phyloP scores from a whole-genome alignment of 208 protist species.

The Trypanosoma theileri region DNA sequence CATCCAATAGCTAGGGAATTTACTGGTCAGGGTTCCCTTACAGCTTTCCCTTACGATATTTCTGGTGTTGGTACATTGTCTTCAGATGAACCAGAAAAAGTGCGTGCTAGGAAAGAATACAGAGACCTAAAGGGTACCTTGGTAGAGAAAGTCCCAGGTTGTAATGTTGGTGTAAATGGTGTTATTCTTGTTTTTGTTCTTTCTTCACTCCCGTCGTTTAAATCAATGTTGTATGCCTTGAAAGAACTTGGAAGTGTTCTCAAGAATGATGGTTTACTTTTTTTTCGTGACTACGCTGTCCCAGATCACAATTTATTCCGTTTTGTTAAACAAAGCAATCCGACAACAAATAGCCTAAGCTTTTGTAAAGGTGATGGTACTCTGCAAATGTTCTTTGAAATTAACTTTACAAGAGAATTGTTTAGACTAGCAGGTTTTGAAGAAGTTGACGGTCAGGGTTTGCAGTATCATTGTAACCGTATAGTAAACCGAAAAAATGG shows the following conservation, averaged over 20 bases:
- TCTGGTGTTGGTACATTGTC: neutral
- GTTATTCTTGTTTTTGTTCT: slow-evolving; percentile 85
- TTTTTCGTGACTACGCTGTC: slow-evolving; percentile 80
- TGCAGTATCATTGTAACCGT: slow-evolving; percentile 80
- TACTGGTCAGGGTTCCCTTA: slow-evolving; percentile 20
- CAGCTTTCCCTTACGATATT: slow-evolving; percentile 49
- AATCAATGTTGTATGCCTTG: slow-evolving; percentile 60
- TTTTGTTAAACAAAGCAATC: slow-evolving; percentile 52
- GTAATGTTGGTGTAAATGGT: slow-evolving; percentile 32
- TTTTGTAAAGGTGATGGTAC: slow-evolving; percentile 79
- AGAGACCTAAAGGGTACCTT: slow-evolving; percentile 30
- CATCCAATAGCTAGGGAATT: slow-evolving; percentile 46
- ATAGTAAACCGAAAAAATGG: slow-evolving; percentile 83
- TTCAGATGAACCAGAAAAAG: slow-evolving; percentile 23
- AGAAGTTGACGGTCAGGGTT: slow-evolving; percentile 30
- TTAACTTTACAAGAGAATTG: slow-evolving; percentile 42
- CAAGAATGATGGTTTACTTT: slow-evolving; percentile 45
- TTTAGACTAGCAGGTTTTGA: slow-evolving; percentile 49
- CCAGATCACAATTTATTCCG: slow-evolving; percentile 83
- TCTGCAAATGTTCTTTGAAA: slow-evolving; percentile 73
- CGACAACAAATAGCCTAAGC: slow-evolving; percentile 18
- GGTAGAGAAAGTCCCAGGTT: slow-evolving; percentile 12
- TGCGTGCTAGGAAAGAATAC: slow-evolving; percentile 16
- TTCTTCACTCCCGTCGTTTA: slow-evolving; percentile 53
- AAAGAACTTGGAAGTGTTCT: slow-evolving; percentile 40